These are phyloP conservation scores for Saposhnikovia divaricata DNA, from an alignment of 129 eudicot genomes.

Conservation along the genomic window DNA sequence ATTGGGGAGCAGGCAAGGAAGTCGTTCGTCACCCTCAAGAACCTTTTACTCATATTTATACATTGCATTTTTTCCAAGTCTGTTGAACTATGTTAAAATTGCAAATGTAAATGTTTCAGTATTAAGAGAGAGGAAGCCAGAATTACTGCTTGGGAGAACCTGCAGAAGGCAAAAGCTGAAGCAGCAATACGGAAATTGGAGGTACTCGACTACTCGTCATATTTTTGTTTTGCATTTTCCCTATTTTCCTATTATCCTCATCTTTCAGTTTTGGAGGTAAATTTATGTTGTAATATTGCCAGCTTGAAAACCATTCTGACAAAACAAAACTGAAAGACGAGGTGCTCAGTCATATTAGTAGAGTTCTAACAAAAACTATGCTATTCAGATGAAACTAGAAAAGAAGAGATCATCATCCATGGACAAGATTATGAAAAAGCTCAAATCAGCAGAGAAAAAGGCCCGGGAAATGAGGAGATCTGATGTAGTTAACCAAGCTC, in stretches of 20 bases:
- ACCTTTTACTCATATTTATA: background rate
- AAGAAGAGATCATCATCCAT: conserved; percentile 85
- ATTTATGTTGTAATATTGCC: conserved; percentile 1
- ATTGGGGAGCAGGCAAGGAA: background rate
- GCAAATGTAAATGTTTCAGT: conserved; percentile 30
- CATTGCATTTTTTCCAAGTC: background rate
- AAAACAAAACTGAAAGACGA: background rate
- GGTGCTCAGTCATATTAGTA: background rate
- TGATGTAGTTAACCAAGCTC: conserved; percentile 31
- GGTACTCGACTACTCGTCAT: conserved; percentile 42
- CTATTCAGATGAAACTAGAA: conserved; percentile 79
- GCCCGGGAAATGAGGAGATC: conserved; percentile 86
- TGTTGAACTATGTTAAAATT: background rate
- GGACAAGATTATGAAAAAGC: conserved; percentile 78
- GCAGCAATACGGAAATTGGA: conserved; percentile 73
- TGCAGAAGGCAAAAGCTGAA: conserved; percentile 97
- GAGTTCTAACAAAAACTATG: conserved; percentile 19
- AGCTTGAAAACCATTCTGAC: background rate
- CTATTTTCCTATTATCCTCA: too few species aligned
- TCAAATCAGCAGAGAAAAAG: conserved; percentile 74
- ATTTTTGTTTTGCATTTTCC: background rate
- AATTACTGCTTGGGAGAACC: conserved; percentile 89
- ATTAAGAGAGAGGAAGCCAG: conserved; percentile 81
- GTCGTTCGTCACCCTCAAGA: background rate
- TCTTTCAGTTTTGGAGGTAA: background rate